Base-by-base conservation (phyloP, 345 rosid genomes). In the Toxicodendron radicans region DNA sequence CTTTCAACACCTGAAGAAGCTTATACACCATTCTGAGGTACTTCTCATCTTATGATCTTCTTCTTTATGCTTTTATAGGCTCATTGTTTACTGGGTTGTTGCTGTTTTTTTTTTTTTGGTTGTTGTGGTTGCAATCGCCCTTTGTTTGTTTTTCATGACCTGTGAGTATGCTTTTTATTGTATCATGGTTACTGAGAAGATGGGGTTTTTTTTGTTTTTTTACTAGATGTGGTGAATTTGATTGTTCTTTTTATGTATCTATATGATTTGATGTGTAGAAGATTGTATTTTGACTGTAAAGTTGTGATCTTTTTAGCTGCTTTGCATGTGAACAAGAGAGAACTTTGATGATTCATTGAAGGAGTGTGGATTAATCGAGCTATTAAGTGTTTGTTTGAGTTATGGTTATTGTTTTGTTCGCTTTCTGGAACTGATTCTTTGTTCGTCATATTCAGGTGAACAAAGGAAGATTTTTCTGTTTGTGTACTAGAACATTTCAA, bases 21-120 rank as follows among this genome's bases (percentile, higher is more conserved):
- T 56, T 70, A 10, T 38, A 54, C 13, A 20, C 58, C 43, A 56
- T 17, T 56, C 59, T 76, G 72, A 76, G 83, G 85, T 76, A 70
- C 70, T 48, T 70, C 43, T 43, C 10, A 30, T 7, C n/a, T 52
- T 41, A 17, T 38, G 33, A 20, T 23, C 51, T 52, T 49, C 8
- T 46, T 17, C 6, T 10, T 20, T 12, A 27, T 20, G 48, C 52
- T 16, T 20, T 67, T 21, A 30, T 1, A 7, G 14, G 46, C 45
- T 32, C 71, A 54, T 71, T 74, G 43, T 43, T 58, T 48, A 32
- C 69, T 64, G 72, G 79, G 60, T 27, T 27, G 4, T 52, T 64
- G 9, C 11, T 53, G 9, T 8, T 7, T 38, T 7, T 38, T 38
- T 35, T 35, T 35, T 2, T 35, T 35, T 35, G 43, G 43, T 7